A percentile compares a stretch with the other conserved stretches of the same genome.
Evolutionary conservation across 2,329 filamentous ascomycete genomes (phyloP).

Genomic region (Penicillium thymicola): DNA sequence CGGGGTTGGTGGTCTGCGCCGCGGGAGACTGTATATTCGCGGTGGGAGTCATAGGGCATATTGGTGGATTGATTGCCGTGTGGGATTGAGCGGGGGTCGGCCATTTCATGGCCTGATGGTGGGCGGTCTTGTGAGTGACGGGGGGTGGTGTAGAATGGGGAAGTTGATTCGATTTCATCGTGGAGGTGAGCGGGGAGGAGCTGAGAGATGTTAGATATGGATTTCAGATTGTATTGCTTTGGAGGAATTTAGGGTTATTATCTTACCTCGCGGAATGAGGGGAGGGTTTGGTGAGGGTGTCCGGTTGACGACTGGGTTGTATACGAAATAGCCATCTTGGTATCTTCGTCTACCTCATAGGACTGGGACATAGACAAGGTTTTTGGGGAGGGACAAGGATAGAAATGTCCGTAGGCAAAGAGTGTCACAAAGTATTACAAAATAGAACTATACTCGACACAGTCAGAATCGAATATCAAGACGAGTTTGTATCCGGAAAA

Average conservation of each 20-base stretch:
- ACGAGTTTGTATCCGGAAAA: neutral
- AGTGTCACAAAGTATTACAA: conserved; percentile 1
- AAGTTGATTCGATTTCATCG: conserved; percentile 41
- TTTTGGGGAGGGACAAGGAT: conserved; percentile 4
- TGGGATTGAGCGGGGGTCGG: conserved; percentile 30
- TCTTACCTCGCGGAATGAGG: conserved; percentile 40
- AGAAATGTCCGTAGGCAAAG: neutral
- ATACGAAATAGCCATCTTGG: conserved; percentile 41
- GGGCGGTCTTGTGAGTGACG: conserved; percentile 31
- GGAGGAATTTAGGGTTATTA: neutral
- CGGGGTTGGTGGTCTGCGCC: conserved; percentile 17
- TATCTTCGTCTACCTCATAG: conserved; percentile 32
- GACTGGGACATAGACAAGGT: conserved; percentile 37
- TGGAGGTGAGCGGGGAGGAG: conserved; percentile 42
- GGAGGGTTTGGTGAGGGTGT: conserved; percentile 31
- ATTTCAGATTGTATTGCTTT: neutral
- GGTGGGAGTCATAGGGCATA: conserved; percentile 21
- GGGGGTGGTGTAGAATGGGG: conserved; percentile 32
- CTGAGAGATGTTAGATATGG: conserved; percentile 21
- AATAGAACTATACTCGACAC: neutral
- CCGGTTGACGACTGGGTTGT: conserved; percentile 32
- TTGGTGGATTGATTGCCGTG: conserved; percentile 21
- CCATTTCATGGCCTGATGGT: conserved; percentile 29
- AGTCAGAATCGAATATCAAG: neutral
- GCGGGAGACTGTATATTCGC: conserved; percentile 27